Evolutionary conservation across 805 yeast species (phyloP), one percentile per base, ranked within the genome.

Genomic region (Debaryomyces castellii): DNA sequence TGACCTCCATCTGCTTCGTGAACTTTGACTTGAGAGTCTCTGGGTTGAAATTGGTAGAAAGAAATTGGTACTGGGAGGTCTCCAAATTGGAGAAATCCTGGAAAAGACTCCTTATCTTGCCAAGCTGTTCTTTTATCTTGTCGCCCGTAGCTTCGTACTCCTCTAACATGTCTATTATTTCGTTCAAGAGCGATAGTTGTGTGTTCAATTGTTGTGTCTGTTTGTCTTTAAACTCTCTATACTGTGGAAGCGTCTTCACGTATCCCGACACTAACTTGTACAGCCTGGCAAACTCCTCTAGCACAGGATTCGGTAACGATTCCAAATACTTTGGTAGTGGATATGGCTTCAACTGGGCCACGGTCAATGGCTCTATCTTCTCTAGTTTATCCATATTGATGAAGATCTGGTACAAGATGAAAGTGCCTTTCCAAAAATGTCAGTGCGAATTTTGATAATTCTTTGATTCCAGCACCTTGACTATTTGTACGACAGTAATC

Each of bases 1-100:
- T 52, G 5, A 48, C 49, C 5, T 55, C 57, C 27, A 69, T 60
- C 41, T 63, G 44, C 27, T 51, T 53, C 16, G 49, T 49, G 43
- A 57, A 66, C 51, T 65, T 67, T 12, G 56, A 51, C 39, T 61
- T 62, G 47, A 66, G 58, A 40, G 57, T 54, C 34, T 60, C 66
- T 33, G 57, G 63, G 52, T 69, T 67, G 54, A 60, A 72, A 47
- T 66, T 71, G 32, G 68, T 47, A 25, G 71, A 60, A 17, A 71
- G 55, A 23, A 70, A 57, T 49, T 69, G 69, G 57, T 70, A 70
- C 55, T 71, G 76, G 27, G 49, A 53, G 11, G 69, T 62, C 47
- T 72, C 75, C 37, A 67, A 51, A 44, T 57, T 57, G 18, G 59
- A 47, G 51, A 69, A 72, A 48, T 71, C 69, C 23, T 55, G 57